Evolutionary conservation across 139 green algal genomes (phyloP), one percentile per base, ranked within the genome.

Genomic region (Deuterostichococcus epilithicus): DNA sequence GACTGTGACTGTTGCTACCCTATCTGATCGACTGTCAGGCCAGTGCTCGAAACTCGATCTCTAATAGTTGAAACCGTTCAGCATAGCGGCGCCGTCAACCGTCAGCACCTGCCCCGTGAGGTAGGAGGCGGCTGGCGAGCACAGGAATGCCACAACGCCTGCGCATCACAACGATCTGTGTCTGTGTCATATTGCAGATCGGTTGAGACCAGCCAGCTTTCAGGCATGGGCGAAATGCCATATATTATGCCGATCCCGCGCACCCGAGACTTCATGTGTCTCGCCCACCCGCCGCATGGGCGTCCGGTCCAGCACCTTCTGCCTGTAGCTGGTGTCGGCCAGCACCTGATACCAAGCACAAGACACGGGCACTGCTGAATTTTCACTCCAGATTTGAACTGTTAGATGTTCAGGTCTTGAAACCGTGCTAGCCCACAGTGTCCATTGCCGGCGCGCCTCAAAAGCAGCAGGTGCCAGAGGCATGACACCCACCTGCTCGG

Each of bases 221-320:
- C 10, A 8, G 8, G 67, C 70, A 75, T 20, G 5, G 35, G 36
- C 70, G 34, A 37, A 63, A 36, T 66, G 36, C 36, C 25, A 35
- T 6, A 60, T 6, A 52, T 45, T 30, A 39, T 44, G 23, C 13
- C 68, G 73, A 2, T n/a, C 15, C 26, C 52, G n/a, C 38, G 23
- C 28, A 79, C 75, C 76, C 66, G 89, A 86, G 1, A 97, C 90
- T 72, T 97, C 92, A 10, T 86, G 68, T 4, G 90, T 86, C 68
- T 92, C 67, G 20, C 79, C 94, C 5, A 98, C 86, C 0, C 94
- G 82, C 20, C 84, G 68, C 86, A 96, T 84, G 10, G 94, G 94
- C 2, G 91, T 97, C 13, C 88, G 74, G 1, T 73, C 75, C 35
- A 95, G 34, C 45, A 98, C 91, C 28, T 89, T 73, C 0, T 39